Conservation (phyloP, 805 yeast species). For the Candida xiaguanensis region DNA sequence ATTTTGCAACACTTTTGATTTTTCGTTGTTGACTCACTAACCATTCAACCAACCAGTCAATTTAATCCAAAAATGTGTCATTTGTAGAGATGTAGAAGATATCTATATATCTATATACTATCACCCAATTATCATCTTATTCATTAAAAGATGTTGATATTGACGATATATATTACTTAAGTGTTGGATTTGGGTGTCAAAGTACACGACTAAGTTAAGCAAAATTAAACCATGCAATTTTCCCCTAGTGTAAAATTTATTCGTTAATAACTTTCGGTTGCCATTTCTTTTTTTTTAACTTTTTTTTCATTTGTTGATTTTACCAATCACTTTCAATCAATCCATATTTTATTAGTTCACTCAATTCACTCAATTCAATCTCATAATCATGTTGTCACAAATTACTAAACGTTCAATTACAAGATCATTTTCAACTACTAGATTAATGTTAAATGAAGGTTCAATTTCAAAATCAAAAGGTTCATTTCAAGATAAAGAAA, state of each 20-base stretch:
- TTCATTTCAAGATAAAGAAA: conserved; percentile 72
- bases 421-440: conserved; percentile 30
- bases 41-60: no score
- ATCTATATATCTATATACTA: no score
- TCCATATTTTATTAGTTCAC: not conserved
- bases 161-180: no score
- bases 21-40: no score
- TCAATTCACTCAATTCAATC: not conserved
- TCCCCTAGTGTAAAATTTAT: no score
- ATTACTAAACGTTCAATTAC: conserved; percentile 14
- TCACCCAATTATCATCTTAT: no score
- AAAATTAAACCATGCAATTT: not conserved
- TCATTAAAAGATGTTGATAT: no score
- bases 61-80: no score
- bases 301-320: not conserved
- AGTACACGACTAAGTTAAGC: not conserved
- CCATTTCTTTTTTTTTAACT: no score
- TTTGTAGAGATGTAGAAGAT: no score
- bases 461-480: conserved; percentile 22
- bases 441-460: conserved; percentile 23
- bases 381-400: conserved; percentile 20
- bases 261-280: no score
- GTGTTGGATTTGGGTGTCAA: not conserved
- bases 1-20: no score
- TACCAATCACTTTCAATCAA: not conserved